Evolutionary conservation across 139 green algal genomes (phyloP).

Genomic region (Monoraphidium neglectum): DNA sequence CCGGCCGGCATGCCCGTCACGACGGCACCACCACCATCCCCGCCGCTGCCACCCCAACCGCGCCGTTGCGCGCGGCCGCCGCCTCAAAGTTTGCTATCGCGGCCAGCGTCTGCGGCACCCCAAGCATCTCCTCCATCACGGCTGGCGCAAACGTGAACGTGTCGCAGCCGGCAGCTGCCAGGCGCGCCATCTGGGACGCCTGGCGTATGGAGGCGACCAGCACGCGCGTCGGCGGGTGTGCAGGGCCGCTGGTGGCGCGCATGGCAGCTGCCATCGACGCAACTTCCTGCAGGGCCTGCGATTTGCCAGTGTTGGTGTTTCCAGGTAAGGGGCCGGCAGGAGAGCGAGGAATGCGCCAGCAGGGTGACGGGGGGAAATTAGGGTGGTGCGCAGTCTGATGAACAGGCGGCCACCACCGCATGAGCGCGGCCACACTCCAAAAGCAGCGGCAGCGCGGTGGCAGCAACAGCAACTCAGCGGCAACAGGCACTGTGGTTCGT

Average conservation of each 20-base stretch:
- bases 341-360: neutral
- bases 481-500: too few relatives aligned
- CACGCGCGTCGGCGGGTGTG: constrained; percentile 48
- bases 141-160: constrained; percentile 83
- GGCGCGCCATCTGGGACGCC: constrained; percentile 47
- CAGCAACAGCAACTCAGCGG: too few relatives aligned
- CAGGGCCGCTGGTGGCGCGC: neutral
- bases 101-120: constrained; percentile 21
- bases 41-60: too few relatives aligned
- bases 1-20: too few relatives aligned
- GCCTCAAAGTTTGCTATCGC: constrained; percentile 26
- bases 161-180: constrained; percentile 70
- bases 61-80: constrained; percentile 9
- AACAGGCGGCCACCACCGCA: neutral
- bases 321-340: too few relatives aligned
- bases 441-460: neutral
- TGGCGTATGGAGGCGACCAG: constrained; percentile 74
- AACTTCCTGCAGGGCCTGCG: constrained; percentile 52
- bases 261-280: constrained; percentile 70
- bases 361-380: neutral
- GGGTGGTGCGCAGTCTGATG: neutral
- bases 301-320: neutral
- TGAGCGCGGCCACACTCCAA: neutral
- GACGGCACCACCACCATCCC: too few relatives aligned
- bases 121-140: constrained; percentile 53